phyloP scores from a whole-genome alignment of 768 basidiomycete genomes.

The Suillus plorans region DNA sequence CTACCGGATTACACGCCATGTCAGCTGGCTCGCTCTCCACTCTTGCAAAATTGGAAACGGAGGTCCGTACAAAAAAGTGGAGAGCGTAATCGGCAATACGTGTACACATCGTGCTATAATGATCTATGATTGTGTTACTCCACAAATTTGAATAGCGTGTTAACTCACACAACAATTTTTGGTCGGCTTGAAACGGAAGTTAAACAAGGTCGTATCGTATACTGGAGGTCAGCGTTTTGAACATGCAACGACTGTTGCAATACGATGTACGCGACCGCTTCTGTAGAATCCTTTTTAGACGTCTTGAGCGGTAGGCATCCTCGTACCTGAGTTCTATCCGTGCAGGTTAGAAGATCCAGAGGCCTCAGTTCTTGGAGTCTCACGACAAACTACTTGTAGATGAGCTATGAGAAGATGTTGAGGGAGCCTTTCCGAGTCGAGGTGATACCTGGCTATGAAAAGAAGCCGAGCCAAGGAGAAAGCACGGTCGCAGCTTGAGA shows the following conservation, averaged over 20 bases:
- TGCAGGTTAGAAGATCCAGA: neutral
- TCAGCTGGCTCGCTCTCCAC: conserved; percentile 2
- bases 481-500: neutral
- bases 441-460: neutral
- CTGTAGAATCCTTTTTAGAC: neutral
- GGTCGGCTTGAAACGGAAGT: neutral
- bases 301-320: neutral
- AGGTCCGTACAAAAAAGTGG: conserved; percentile 6
- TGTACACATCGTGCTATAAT: neutral
- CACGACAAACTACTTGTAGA: neutral
- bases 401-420: neutral
- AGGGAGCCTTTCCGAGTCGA: neutral
- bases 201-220: neutral
- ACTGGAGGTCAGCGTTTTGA: neutral
- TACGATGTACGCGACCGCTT: neutral
- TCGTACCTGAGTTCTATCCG: neutral
- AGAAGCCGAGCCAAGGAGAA: neutral
- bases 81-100: neutral
- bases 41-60: conserved; percentile 5
- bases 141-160: neutral
- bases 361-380: neutral
- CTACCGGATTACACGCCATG: neutral
- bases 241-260: neutral
- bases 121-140: conserved; percentile 2
- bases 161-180: neutral